These are phyloP conservation scores for Scenedesmus sp. DNA, from an alignment of 163 green algal species.

Conservation along the genomic window DNA sequence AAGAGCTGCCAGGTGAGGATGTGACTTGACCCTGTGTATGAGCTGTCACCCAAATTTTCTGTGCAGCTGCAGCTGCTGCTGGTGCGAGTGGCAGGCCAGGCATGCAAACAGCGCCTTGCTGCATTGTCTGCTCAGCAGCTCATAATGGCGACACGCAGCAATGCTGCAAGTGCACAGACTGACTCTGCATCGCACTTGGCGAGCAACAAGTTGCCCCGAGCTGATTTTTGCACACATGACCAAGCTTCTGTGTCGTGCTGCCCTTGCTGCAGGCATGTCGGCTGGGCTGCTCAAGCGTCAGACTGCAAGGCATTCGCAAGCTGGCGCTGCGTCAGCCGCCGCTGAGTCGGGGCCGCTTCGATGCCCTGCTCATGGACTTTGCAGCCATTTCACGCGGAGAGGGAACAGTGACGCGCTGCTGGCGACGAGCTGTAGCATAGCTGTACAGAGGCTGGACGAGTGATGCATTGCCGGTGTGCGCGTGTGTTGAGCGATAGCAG, in stretches of 20 bases:
- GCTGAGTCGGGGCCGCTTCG: slow-evolving; percentile 65
- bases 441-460: neutral
- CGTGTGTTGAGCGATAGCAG: neutral
- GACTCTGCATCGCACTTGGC: no score
- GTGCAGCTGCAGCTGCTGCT: no score
- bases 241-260: neutral
- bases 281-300: slow-evolving; percentile 36
- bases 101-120: no score
- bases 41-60: no score
- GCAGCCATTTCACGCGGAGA: slow-evolving; percentile 68
- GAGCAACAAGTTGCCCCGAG: no score
- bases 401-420: slow-evolving; percentile 74
- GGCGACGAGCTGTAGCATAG: slow-evolving; percentile 69
- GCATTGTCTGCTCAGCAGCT: no score
- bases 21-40: no score
- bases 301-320: slow-evolving; percentile 51
- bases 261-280: slow-evolving; percentile 39
- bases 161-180: no score
- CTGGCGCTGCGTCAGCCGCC: slow-evolving; percentile 41
- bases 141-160: no score
- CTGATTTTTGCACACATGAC: no score
- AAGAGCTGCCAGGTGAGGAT: slow-evolving; percentile 56
- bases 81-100: no score
- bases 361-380: slow-evolving; percentile 74
- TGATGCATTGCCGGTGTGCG: no score